These are phyloP conservation scores for Zanthoxylum bungeanum DNA, from an alignment of 345 rosid species.

Conservation along the genomic window DNA sequence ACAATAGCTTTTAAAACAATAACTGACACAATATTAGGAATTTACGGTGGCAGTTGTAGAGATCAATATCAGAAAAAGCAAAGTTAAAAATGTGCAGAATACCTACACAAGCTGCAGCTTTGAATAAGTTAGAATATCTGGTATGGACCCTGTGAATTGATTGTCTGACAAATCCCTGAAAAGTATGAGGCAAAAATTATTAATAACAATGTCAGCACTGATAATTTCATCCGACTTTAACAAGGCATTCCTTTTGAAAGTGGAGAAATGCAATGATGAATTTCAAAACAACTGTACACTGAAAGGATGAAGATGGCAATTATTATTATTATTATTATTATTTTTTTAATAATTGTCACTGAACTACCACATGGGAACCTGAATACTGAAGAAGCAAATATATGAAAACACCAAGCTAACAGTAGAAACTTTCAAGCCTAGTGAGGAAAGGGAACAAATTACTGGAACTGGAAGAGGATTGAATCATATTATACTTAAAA, in stretches of 20 bases:
- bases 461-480: not conserved
- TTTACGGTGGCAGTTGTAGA: not conserved
- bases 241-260: conserved; percentile 2
- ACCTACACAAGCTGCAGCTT: conserved; percentile 78
- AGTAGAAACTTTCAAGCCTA: not conserved
- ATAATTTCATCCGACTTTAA: not conserved
- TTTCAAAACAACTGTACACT: not conserved
- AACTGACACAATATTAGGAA: not conserved
- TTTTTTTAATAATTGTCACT: not conserved
- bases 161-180: conserved; percentile 86
- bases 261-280: not conserved
- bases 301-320: not conserved
- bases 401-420: not conserved
- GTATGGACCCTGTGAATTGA: conserved; percentile 77
- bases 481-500: not conserved
- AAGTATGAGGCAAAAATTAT: conserved; percentile 2
- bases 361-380: not conserved
- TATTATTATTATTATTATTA: too few relatives aligned
- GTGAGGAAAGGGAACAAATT: not conserved
- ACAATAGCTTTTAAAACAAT: not conserved
- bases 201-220: not conserved
- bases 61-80: not conserved
- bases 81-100: not conserved
- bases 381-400: too few relatives aligned
- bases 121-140: conserved; percentile 63